A percentile compares a stretch with the other conserved stretches of the same genome.
Conservation (phyloP, 768 basidiomycete species). For the Kwoniella dejecticola region DNA sequence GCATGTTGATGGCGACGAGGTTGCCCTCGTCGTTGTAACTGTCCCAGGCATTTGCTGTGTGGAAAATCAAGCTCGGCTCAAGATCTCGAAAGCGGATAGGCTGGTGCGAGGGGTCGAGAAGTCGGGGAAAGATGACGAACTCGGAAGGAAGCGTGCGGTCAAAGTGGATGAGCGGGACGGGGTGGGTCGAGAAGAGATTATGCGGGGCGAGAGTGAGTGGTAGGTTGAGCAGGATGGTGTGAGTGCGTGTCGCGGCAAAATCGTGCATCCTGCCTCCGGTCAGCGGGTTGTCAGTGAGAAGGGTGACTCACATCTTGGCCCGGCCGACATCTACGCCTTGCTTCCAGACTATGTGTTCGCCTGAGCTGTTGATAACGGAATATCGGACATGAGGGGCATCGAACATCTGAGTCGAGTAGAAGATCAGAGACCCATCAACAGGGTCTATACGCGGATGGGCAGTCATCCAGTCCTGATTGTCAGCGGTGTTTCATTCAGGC, state of each 20-base stretch:
- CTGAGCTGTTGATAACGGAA: slow-evolving; percentile 50
- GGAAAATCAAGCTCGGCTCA: slow-evolving; percentile 57
- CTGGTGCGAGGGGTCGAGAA: slow-evolving; percentile 23
- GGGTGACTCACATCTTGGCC: slow-evolving; percentile 49
- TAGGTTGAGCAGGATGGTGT: slow-evolving; percentile 57
- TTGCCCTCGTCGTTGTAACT: slow-evolving; percentile 33
- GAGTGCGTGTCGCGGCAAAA: slow-evolving; percentile 55
- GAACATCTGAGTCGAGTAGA: slow-evolving; percentile 54
- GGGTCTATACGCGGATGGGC: slow-evolving; percentile 77
- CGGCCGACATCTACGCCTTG: slow-evolving; percentile 47
- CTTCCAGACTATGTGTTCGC: slow-evolving; percentile 51
- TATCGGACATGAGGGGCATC: slow-evolving; percentile 46
- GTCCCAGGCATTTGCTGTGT: slow-evolving; percentile 58
- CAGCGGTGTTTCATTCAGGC: slow-evolving; percentile 25
- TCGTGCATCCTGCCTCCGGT: slow-evolving; percentile 56
- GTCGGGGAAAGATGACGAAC: slow-evolving; percentile 56
- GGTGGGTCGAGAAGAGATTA: slow-evolving; percentile 50
- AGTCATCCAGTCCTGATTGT: slow-evolving; percentile 75
- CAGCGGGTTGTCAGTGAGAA: background rate
- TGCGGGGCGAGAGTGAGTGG: slow-evolving; percentile 56
- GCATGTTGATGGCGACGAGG: slow-evolving; percentile 51
- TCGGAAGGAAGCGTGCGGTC: slow-evolving; percentile 52
- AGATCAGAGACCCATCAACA: slow-evolving; percentile 47
- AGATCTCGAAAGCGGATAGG: slow-evolving; percentile 50
- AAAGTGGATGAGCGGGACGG: slow-evolving; percentile 55